Percentiles rank a stretch among this genome's conserved stretches.
phyloP scores from a whole-genome alignment of 83 land plant genomes.

The Diphasiastrum complanatum region DNA sequence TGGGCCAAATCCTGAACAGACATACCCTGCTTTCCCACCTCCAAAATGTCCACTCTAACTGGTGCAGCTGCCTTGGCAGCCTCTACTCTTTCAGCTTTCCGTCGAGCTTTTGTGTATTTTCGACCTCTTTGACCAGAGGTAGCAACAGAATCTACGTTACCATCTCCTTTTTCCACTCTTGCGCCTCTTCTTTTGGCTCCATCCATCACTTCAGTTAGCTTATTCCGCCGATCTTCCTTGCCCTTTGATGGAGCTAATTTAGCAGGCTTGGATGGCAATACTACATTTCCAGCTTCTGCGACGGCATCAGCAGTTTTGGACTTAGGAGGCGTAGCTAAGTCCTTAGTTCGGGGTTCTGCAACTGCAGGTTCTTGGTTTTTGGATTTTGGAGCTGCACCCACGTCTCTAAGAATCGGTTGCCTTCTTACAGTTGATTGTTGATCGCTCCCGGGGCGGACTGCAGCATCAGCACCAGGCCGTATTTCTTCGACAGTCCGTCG shows the following conservation, averaged over 20 bases:
- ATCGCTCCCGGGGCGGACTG: no score
- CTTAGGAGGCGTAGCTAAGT: slow-evolving; percentile 40
- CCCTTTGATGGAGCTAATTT: slow-evolving; percentile 16
- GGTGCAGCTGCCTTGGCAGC: slow-evolving; percentile 86
- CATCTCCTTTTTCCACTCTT: slow-evolving; percentile 25
- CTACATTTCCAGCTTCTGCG: slow-evolving; percentile 33
- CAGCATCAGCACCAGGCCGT: no score
- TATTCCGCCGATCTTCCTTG: slow-evolving; percentile 72
- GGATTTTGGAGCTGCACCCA: no score
- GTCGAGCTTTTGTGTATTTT: slow-evolving; percentile 74
- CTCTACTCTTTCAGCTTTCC: slow-evolving; percentile 71
- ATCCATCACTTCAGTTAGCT: slow-evolving; percentile 31
- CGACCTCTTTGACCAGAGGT: slow-evolving; percentile 49
- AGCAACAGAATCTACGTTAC: slow-evolving; percentile 44
- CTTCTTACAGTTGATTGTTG: no score
- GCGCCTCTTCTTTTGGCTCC: slow-evolving; percentile 36
- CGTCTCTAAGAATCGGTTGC: no score
- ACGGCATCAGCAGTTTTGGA: slow-evolving; percentile 41
- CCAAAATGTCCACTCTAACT: slow-evolving; percentile 81
- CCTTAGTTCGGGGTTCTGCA: no score
- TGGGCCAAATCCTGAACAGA: slow-evolving; percentile 62
- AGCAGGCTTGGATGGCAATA: background rate
- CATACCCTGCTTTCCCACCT: slow-evolving; percentile 84
- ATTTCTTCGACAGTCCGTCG: no score
- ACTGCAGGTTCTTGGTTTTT: no score